A percentile compares a stretch with the other conserved stretches of the same genome.
Evolutionary conservation across 2,329 filamentous ascomycete species (phyloP).

Genomic region (Xylariaceae sp.): DNA sequence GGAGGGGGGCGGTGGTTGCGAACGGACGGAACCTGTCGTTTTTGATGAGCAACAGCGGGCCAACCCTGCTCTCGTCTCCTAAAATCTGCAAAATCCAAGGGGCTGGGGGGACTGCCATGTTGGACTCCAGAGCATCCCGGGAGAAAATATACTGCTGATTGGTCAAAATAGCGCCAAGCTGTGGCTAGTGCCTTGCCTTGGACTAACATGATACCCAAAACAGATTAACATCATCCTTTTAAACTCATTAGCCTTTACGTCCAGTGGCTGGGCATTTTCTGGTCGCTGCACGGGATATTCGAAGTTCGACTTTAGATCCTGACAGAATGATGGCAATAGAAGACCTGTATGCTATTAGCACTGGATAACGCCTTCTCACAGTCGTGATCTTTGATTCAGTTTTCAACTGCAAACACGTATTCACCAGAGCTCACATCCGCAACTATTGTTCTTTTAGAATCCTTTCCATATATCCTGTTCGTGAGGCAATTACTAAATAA

Average conservation of each 20-base stretch:
- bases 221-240: conserved; percentile 11
- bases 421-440: no score
- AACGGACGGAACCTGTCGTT: conserved; percentile 23
- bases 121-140: background rate
- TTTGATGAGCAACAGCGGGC: conserved; percentile 28
- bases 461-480: no score
- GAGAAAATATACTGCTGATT: conserved; percentile 8
- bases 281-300: no score
- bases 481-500: no score
- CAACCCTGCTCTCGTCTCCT: conserved; percentile 24
- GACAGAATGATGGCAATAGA: no score
- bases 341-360: no score
- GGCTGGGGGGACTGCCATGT: conserved; percentile 23
- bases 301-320: no score
- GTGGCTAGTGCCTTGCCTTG: conserved; percentile 23
- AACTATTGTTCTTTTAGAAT: no score
- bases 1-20: conserved; percentile 28
- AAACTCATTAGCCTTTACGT: conserved; percentile 4
- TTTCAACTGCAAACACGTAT: no score
- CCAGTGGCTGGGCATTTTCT: conserved; percentile 13
- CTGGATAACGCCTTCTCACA: no score
- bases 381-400: no score
- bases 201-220: conserved; percentile 9
- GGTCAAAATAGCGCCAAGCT: conserved; percentile 9
- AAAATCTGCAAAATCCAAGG: conserved; percentile 27